Conservation (phyloP, 1,139 yeast genomes). For the Meyerozyma sp. region DNA sequence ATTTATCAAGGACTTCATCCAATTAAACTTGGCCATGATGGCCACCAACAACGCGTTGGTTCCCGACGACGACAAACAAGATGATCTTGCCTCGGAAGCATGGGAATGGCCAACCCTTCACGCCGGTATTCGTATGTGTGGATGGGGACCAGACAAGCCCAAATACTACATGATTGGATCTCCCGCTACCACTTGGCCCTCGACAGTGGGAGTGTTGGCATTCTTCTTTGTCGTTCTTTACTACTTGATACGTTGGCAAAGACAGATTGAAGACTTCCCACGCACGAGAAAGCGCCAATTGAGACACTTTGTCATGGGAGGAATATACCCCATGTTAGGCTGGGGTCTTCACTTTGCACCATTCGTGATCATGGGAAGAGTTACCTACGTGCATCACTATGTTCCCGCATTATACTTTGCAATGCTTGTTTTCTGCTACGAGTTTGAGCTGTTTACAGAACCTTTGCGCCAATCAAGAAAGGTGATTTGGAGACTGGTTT, state of each 20-base stretch:
- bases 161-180: slow-evolving; percentile 91
- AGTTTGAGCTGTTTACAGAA: slow-evolving; percentile 59
- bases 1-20: no score
- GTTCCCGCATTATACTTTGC: slow-evolving; percentile 96
- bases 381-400: slow-evolving; percentile 95
- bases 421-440: slow-evolving; percentile 71
- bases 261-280: slow-evolving; percentile 75
- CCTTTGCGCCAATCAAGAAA: slow-evolving; percentile 30
- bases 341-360: slow-evolving; percentile 95
- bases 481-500: slow-evolving; percentile 17
- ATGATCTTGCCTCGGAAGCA: no score
- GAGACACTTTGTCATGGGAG: slow-evolving; percentile 59
- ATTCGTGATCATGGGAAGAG: slow-evolving; percentile 92
- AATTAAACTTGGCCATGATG: no score
- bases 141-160: slow-evolving; percentile 78
- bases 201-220: slow-evolving; percentile 60
- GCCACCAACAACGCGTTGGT: no score
- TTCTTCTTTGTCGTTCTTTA: slow-evolving; percentile 54
- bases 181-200: slow-evolving; percentile 93
- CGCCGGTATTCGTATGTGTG: slow-evolving; percentile 91
- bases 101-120: slow-evolving; percentile 96
- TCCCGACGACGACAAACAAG: no score
- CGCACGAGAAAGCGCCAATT: slow-evolving; percentile 22
- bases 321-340: slow-evolving; percentile 85
- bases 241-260: slow-evolving; percentile 85